These are phyloP conservation scores for Diversispora epigaea DNA, from an alignment of 192 early-diverging fungal species.

Conservation along the genomic window DNA sequence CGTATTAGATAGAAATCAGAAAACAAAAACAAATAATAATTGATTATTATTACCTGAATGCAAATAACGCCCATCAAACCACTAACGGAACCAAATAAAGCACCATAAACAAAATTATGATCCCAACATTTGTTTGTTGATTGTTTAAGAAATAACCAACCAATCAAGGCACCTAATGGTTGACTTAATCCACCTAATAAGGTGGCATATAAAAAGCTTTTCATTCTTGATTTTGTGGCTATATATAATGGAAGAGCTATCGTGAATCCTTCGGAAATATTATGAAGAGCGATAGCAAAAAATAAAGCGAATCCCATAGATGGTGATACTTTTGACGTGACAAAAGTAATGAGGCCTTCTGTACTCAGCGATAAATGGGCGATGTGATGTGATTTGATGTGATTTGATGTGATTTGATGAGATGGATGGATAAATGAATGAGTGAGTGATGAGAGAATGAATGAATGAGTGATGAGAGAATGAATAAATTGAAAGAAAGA, in stretches of 20 bases:
- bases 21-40: background rate
- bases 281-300: constrained; percentile 54
- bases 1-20: no score
- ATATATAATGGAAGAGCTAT: constrained; percentile 57
- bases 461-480: background rate
- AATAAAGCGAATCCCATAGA: constrained; percentile 53
- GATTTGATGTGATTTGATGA: no score
- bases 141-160: constrained; percentile 41
- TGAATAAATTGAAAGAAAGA: constrained; percentile 12
- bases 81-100: background rate
- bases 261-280: constrained; percentile 56
- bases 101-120: constrained; percentile 17
- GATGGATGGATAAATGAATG: no score
- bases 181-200: constrained; percentile 55
- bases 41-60: constrained; percentile 1
- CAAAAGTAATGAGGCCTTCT: constrained; percentile 60
- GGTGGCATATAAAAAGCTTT: constrained; percentile 47
- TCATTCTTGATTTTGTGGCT: constrained; percentile 45
- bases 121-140: background rate
- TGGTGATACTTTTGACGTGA: constrained; percentile 47
- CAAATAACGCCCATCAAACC: constrained; percentile 26
- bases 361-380: background rate
- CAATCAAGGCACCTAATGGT: constrained; percentile 53
- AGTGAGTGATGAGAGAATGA: no score
- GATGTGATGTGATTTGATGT: no score